phyloP scores from a whole-genome alignment of 2,329 filamentous ascomycete species.

The Pseudogymnoascus sp. region DNA sequence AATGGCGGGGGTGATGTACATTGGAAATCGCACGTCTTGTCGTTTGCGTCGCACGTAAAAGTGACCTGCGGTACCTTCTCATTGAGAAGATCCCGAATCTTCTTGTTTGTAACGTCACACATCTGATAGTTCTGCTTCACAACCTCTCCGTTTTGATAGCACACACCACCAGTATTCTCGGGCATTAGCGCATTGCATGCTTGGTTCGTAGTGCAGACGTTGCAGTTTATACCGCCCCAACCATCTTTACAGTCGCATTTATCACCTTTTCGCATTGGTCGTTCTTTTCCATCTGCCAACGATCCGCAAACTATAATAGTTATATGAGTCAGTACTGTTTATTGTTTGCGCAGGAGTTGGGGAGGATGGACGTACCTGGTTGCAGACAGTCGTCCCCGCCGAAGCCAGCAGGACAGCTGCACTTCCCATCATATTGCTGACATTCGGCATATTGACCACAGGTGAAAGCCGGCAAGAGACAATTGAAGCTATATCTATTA shows the following conservation, averaged over 20 bases:
- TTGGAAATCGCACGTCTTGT: conserved; percentile 83
- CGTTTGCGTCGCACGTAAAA: conserved; percentile 75
- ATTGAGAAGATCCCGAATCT: conserved; percentile 81
- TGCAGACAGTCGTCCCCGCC: conserved; percentile 88
- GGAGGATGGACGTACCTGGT: conserved; percentile 48
- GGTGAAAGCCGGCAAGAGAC: conserved; percentile 82
- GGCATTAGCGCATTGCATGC: conserved; percentile 88
- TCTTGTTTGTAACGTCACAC: conserved; percentile 93
- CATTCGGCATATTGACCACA: conserved; percentile 88
- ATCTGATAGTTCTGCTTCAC: conserved; percentile 96
- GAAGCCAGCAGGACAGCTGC: conserved; percentile 83
- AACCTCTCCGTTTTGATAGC: conserved; percentile 83
- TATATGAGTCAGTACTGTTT: conserved; percentile 21
- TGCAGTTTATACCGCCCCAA: conserved; percentile 97
- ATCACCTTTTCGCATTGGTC: conserved; percentile 63
- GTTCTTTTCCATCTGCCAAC: conserved; percentile 69
- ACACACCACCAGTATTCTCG: conserved; percentile 71
- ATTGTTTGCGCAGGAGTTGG: background rate
- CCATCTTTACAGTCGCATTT: conserved; percentile 83
- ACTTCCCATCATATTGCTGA: conserved; percentile 86
- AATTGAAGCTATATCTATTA: conserved; percentile 71
- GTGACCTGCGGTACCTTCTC: conserved; percentile 86
- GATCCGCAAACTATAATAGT: conserved; percentile 66
- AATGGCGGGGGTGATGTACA: conserved; percentile 46
- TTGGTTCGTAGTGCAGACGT: conserved; percentile 76